Conservation (phyloP, 805 yeast species). For the Lipomyces lipofer region DNA sequence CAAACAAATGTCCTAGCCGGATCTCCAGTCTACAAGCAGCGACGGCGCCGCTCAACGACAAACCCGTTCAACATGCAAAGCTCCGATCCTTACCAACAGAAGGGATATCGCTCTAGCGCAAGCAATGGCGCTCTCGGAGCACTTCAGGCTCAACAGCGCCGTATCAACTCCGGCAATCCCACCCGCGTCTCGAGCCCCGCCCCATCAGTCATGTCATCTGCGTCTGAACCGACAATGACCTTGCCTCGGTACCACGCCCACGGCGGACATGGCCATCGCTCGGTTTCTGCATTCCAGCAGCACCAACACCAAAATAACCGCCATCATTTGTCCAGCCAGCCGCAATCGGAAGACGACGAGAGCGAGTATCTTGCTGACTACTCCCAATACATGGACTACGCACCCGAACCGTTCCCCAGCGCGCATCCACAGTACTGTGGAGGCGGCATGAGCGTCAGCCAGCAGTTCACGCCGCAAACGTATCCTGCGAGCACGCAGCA, state of each 20-base stretch:
- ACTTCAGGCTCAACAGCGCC: too few species aligned
- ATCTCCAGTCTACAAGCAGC: conserved; percentile 27
- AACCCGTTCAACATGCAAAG: background rate
- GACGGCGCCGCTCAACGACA: conserved; percentile 18
- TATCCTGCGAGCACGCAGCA: background rate
- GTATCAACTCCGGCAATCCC: background rate
- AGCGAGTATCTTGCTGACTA: conserved; percentile 13
- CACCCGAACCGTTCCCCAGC: too few species aligned
- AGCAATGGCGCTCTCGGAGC: too few species aligned
- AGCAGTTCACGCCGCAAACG: background rate
- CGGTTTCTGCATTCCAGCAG: background rate
- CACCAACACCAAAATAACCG: background rate
- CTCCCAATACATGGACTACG: conserved; percentile 14
- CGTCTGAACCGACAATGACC: conserved; percentile 2
- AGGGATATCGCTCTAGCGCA: too few species aligned
- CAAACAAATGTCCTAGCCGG: conserved; percentile 12
- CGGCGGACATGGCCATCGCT: background rate
- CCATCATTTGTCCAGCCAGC: background rate
- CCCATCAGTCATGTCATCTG: conserved; percentile 1
- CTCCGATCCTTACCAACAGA: background rate
- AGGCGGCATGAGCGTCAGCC: too few species aligned
- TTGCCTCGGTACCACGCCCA: background rate
- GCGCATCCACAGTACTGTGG: too few species aligned
- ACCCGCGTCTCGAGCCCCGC: background rate
- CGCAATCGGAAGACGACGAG: conserved; percentile 16